Base-by-base conservation (phyloP, 2,329 filamentous ascomycete species). In the Alternaria sp. region DNA sequence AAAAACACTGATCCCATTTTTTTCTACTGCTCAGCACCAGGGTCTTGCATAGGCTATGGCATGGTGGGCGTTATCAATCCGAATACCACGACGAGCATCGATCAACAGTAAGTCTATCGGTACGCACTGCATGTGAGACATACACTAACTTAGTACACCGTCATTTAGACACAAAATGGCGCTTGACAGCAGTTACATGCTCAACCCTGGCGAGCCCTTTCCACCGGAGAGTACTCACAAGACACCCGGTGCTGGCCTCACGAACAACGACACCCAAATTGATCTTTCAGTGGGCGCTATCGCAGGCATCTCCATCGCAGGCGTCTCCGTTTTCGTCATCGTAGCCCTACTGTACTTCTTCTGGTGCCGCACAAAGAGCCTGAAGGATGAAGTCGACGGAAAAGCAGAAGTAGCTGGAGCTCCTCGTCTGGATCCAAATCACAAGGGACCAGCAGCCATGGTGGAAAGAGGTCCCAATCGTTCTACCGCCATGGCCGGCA, bases 61-160 rank as follows among this genome's bases (percentile, higher is more conserved):
- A 95, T 95, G 91, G 86, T 95, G 17, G 91, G 91, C 5, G 90
- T 88, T 1, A 89, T 94, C 68, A 95, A 94, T 72, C 86, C 89
- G 10, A 77, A 76, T 47, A 30, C 69, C 7, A 67, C 62, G 12
- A 71, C 67, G 46, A 68, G 63, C 6, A 65, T 79, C 40, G 56
- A 63, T 6, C 57, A 56, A 30, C 77, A 80, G 36, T 40, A 40
- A 11, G 36, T 40, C 2, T 40, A 17, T 17, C 36, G 36, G n/a
- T 40, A 40, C 15, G 36, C 15, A 40, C 36, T 40, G 36, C 36
- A 40, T 40, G 36, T 40, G 36, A 17, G 36, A 40, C 36, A 40
- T 40, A 40, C 4, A 40, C 36, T 40, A 3, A 40, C 36, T 40
- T 10, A 17, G 36, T 40, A 40, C 36, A 40, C 15, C 36, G 0